phyloP scores from a whole-genome alignment of 1,284 basidiomycete genomes.

The Ustilago bromivora region DNA sequence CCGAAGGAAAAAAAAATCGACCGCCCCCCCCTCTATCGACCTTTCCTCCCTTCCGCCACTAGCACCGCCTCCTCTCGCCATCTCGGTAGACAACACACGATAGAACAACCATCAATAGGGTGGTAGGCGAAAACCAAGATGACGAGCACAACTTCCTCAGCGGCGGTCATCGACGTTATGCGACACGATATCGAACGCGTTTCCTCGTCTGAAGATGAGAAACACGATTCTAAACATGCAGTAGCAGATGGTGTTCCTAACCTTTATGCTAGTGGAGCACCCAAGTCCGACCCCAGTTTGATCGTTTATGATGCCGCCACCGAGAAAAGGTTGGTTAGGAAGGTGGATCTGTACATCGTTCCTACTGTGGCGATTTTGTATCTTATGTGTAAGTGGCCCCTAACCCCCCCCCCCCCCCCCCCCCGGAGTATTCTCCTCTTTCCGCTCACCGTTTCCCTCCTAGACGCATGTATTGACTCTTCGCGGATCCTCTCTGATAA shows the following conservation, averaged over 20 bases:
- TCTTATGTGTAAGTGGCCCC: constrained; percentile 22
- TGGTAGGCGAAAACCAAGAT: neutral
- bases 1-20: too few relatives aligned
- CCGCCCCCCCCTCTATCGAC: neutral
- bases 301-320: constrained; percentile 72
- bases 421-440: too few relatives aligned
- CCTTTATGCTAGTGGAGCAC: constrained; percentile 24
- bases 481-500: neutral
- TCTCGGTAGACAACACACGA: neutral
- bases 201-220: constrained; percentile 41
- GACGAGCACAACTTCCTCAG: constrained; percentile 32
- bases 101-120: neutral
- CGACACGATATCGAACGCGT: constrained; percentile 28
- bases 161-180: constrained; percentile 24
- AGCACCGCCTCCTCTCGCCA: neutral
- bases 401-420: too few relatives aligned
- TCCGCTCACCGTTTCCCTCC: too few relatives aligned
- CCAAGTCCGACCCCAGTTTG: constrained; percentile 11
- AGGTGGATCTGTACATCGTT: constrained; percentile 63
- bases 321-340: constrained; percentile 48
- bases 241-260: constrained; percentile 6
- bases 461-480: too few relatives aligned
- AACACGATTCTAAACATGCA: constrained; percentile 20
- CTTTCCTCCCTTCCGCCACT: neutral
- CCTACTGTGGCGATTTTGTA: constrained; percentile 56